Percentiles rank a stretch among this genome's conserved stretches.
Conservation (phyloP, 345 rosid genomes). For the Firmiana major region DNA sequence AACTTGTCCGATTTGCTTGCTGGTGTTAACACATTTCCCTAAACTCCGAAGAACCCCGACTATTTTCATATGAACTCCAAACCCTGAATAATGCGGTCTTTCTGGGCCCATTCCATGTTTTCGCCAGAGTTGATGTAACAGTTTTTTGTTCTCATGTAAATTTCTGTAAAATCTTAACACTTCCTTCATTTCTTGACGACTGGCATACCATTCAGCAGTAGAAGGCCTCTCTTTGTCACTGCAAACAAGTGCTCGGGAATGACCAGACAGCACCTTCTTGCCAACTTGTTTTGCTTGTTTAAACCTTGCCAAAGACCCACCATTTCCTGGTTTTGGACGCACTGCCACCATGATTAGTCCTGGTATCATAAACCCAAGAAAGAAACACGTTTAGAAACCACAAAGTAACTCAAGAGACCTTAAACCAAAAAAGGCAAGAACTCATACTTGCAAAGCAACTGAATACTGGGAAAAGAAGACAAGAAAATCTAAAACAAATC, state of each 20-base stretch:
- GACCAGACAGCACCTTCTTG: background rate
- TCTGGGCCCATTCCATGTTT: background rate
- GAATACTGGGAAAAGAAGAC: background rate
- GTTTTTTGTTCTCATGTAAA: background rate
- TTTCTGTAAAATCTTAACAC: background rate
- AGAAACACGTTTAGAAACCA: too few species aligned
- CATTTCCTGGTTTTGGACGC: background rate
- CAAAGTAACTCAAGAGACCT: background rate
- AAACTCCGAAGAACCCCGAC: slow-evolving; percentile 39
- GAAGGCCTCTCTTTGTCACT: background rate
- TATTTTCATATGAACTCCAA: slow-evolving; percentile 45
- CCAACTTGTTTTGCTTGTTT: background rate
- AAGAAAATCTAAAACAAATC: background rate
- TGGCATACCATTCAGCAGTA: background rate
- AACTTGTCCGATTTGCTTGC: slow-evolving; percentile 50
- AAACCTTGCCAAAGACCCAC: background rate
- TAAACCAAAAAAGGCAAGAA: background rate
- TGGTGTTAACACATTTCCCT: slow-evolving; percentile 35
- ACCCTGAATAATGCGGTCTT: background rate
- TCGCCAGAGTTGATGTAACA: background rate
- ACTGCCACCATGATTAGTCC: background rate
- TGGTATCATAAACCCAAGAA: background rate
- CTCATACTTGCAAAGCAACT: too few species aligned
- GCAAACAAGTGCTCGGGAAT: background rate
- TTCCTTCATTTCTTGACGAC: background rate